Evolutionary conservation across 2,329 filamentous ascomycete genomes (phyloP), one percentile per base, ranked within the genome.

Genomic region (Thielaviopsis euricoi): DNA sequence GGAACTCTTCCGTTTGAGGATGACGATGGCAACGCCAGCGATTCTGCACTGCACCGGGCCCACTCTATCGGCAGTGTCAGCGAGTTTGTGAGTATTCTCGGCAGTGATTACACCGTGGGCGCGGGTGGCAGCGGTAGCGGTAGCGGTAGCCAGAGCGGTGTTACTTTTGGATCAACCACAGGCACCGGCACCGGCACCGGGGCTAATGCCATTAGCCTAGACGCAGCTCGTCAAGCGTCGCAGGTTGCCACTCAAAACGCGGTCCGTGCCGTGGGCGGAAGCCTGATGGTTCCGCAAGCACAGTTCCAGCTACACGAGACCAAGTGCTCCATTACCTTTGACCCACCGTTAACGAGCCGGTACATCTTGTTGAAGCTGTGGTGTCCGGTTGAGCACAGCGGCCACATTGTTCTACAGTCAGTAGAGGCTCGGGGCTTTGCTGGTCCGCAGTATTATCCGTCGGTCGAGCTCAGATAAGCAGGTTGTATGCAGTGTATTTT

Each of bases 291-390:
- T 37, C 88, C 88, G 0, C 82, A 89, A 68, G 88, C 89, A 2
- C 80, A 81, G 26, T 96, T 97, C 71, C 86, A 84, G 66, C 94
- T 96, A 58, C 83, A 86, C 65, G 81, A 83, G 72, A 88, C 82
- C 71, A 89, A 85, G 69, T 91, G 93, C 64, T 89, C 85, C 15
- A 86, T 97, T 64, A 84, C 81, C 60, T 96, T 97, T 64, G 81
- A 90, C 64, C 86, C 88, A 58, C 85, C 86, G 0, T 79, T 93
- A 60, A 88, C 87, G 12, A 87, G 87, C 5, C 80, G 87, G 58
- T 94, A 86, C 67, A 85, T 97, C 56, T 71, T 96, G 49, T 74
- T 97, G 62, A 96, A 96, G 74, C 81, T 96, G 68, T 96, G 89
- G 87, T 89, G 84, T 64, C 86, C 86, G 1, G 80, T 81, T 60